Evolutionary conservation across 2,329 filamentous ascomycete species (phyloP).

Genomic region (Penicillium sp.): DNA sequence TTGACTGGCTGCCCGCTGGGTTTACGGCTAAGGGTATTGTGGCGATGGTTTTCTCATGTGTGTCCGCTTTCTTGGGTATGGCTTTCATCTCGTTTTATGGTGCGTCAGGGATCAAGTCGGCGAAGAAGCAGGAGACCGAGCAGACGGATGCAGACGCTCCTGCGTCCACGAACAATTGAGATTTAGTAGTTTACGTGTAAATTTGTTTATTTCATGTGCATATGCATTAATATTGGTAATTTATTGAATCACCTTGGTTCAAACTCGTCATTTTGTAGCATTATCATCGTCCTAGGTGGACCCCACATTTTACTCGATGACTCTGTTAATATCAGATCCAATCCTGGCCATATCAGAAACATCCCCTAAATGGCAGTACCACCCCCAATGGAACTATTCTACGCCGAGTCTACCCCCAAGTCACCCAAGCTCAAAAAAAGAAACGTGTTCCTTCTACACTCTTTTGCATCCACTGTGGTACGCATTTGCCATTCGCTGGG

Average conservation of each 20-base stretch:
- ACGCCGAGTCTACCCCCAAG: no score
- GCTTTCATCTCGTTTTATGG: constrained; percentile 68
- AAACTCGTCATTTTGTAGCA: no score
- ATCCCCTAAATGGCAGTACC: no score
- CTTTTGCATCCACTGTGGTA: no score
- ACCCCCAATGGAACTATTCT: no score
- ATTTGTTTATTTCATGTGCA: background rate
- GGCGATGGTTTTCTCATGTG: constrained; percentile 71
- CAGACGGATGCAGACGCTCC: background rate
- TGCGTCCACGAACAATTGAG: constrained; percentile 2
- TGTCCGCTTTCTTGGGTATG: constrained; percentile 71
- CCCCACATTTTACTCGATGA: no score
- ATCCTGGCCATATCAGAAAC: no score
- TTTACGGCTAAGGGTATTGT: constrained; percentile 74
- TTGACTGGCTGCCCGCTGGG: constrained; percentile 64
- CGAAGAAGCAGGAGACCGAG: constrained; percentile 10
- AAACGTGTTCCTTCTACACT: no score
- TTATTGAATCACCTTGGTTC: background rate
- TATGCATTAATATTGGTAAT: background rate
- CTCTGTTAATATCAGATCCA: no score
- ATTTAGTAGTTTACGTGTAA: background rate
- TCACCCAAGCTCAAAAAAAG: no score
- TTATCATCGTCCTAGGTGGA: no score
- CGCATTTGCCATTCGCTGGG: no score
- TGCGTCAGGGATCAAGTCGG: constrained; percentile 20